Evolutionary conservation across 495 filamentous ascomycete species (phyloP), one percentile per base, ranked within the genome.

Genomic region (Cudoniella acicularis): DNA sequence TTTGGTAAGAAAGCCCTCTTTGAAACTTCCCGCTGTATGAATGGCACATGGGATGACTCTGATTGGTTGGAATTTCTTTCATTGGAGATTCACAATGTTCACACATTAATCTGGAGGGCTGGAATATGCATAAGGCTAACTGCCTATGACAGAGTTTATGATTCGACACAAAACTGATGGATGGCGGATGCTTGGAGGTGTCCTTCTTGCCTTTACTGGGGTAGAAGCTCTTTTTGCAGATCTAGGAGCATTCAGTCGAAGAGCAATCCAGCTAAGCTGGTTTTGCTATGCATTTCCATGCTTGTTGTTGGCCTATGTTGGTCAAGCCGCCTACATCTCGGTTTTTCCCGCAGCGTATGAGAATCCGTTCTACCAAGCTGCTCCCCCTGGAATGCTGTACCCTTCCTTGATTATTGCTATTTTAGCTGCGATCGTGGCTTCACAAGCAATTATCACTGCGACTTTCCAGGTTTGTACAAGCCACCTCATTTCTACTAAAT

Each of bases 201-300:
- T 87, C 22, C 63, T 90, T 9, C 79, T 90, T 2, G 79, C 86
- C 0, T 90, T 90, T 51, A 89, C 87, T 3, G 86, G 86, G 2
- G 86, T 89, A 9, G 87, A 90, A 67, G 86, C 87, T 10, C 72
- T 90, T 16, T 90, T 89, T 64, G 87, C 87, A 4, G 87, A 90
- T 57, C 69, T 90, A 2, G 87, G 87, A 49, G 85, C 87, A 20
- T 89, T 89, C 68, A 77, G 75, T 63, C 68, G 72, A 43, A 70
- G 78, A 52, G 80, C 87, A 25, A 80, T 87, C 52, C 82, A 87
- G 64, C 67, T 89, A n/a, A 82, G 78, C 53, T 87, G 86, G 87
- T 62, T 87, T 40, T 74, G 73, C 60, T 82, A 78, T 62, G 76
- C 77, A 13, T 90, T 81, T 57, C 87, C 87, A 0, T 88, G 85